Evolutionary conservation across 164 flowering plant species (phyloP), one percentile per base, ranked within the genome.

Genomic region (Protea cynaroides): DNA sequence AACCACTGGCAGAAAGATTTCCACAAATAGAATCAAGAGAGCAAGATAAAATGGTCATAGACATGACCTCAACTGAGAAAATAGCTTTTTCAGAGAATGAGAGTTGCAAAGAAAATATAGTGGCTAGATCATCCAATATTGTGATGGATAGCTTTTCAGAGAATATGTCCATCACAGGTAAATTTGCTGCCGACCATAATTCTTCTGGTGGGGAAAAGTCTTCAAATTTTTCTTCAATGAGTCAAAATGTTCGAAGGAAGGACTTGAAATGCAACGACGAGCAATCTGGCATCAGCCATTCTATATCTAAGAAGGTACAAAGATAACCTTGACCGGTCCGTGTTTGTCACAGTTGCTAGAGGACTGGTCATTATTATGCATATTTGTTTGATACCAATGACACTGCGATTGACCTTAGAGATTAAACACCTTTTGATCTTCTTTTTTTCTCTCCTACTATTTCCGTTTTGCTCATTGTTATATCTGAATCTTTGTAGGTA

Each of bases 271-370:
- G 75, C 23, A 72, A 57, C 5, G 34, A 70, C 56, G 78, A 78
- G 75, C 82, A 61, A 57, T 62, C 75, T 59, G 89, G 78, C 25
- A 47, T 54, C 56, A 38, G 23, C 59, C 63, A 57, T 69, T 73
- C 77, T 62, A 75, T 89, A 43, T 68, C 76, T 21, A 78, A 72
- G 68, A 91, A 89, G 97, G 97, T 87, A 76, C 24, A 3, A 6
- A 52, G 43, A 19, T 37, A 23, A 23, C 19, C 10, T 8, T 15
- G 17, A 23, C 7, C 0, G 25, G n/a, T n/a, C 21, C 37, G 34
- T 49, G 18, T 49, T 49, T 49, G 14, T 40, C 46, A 40, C 46
- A 49, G 3, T 49, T 2, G 14, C 52, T 19, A 29, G 14, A 18
- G 50, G 18, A n/a, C 46, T 46, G 61, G 44, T 58, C 8, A 52